phyloP scores from a whole-genome alignment of 129 eudicot species.

The Flaveria linearis region DNA sequence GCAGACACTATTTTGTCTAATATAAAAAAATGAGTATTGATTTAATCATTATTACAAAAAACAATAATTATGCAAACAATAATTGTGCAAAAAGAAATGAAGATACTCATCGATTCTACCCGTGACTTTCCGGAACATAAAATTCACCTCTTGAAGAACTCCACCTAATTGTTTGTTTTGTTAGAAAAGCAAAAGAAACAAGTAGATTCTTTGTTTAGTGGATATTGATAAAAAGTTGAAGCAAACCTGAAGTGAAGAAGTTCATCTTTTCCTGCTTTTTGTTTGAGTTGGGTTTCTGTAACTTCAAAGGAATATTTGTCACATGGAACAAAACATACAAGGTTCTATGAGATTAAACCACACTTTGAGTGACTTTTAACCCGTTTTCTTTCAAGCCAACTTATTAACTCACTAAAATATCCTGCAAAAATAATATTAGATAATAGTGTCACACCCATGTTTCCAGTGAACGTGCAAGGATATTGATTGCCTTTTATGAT shows the following conservation, averaged over 20 bases:
- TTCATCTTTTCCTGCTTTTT: conserved; percentile 23
- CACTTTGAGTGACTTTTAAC: neutral
- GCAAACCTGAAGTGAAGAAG: conserved; percentile 39
- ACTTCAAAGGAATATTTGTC: conserved; percentile 38
- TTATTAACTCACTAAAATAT: neutral
- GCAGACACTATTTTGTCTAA: too few relatives aligned
- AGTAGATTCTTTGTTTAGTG: neutral
- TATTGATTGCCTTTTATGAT: too few relatives aligned
- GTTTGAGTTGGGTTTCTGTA: conserved; percentile 25
- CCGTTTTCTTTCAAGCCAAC: neutral
- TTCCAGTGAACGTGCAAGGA: too few relatives aligned
- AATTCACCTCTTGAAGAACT: conserved; percentile 24
- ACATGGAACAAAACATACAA: conserved; percentile 15
- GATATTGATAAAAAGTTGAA: conserved; percentile 1
- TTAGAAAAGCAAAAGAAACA: neutral
- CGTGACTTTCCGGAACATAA: conserved; percentile 23
- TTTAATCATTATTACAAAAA: too few relatives aligned
- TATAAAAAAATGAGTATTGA: too few relatives aligned
- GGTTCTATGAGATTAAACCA: neutral
- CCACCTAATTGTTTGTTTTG: neutral
- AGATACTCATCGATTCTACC: conserved; percentile 29
- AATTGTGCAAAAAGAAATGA: neutral
- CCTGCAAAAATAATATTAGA: too few relatives aligned
- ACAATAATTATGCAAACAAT: too few relatives aligned
- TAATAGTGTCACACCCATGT: too few relatives aligned